Evolutionary conservation across 106 monocot genomes (phyloP), one percentile per base, ranked within the genome.

Genomic region (Acorus gramineus): DNA sequence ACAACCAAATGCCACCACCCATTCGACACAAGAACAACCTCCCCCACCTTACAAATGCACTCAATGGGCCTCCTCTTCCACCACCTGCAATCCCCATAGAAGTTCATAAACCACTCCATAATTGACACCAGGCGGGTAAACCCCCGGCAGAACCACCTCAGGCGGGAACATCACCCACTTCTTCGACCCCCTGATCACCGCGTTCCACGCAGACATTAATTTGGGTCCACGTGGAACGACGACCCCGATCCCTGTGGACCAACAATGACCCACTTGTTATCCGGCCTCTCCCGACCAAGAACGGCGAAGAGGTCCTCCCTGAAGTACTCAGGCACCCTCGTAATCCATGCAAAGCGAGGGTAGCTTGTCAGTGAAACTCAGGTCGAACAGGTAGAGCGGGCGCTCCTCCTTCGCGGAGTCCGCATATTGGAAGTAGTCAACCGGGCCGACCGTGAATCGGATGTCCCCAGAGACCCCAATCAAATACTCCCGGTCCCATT

Each of bases 51-150:
- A 61, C 92, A 98, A 11, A 89, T 71, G 56, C 92, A 98, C 66
- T 98, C 98, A 0, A 98, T 59, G 0, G 98, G 98, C 66, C 83
- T 88, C 79, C 58, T 88, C 75, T 83, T 78, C 88, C 83, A 81
- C 28, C 73, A 67, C 68, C 42, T 79, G 62, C 85, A 92, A 0
- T 61, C 72, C 3, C 62, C 79, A 71, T 98, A 98, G 48, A 98
- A 98, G 67, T 98, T 98, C 91, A 98, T 98, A 66, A 98, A 98
- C 98, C 98, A 98, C 81, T 98, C 98, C 72, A 91, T 87, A 60
- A 92, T 98, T 4, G 87, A 92, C 6, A 98, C 98, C 0, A 91
- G 98, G 12, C 92, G 98, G 92, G 46, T 98, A 86, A 13, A 98
- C 98, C 0, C 98, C 98, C 3, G 92, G 98, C 6, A 92, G 98